Conservation (phyloP, 495 filamentous ascomycete genomes). For the Cercophora samala region DNA sequence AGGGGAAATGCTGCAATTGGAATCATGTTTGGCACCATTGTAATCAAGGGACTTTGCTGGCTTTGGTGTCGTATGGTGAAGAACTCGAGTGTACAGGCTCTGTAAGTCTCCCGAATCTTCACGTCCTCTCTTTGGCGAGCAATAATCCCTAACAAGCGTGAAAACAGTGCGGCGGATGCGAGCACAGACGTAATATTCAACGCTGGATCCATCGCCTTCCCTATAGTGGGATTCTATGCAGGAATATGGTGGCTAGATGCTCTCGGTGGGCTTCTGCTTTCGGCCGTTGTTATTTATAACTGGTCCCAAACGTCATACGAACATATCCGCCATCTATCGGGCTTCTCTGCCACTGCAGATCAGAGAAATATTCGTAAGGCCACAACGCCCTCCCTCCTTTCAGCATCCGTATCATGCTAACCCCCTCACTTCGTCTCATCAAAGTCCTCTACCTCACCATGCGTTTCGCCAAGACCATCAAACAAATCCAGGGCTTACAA, state of each 20-base stretch:
- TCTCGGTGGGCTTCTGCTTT: conserved; percentile 77
- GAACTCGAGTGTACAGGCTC: conserved; percentile 82
- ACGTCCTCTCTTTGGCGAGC: not conserved
- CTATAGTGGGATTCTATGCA: conserved; percentile 76
- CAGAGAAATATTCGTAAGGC: conserved; percentile 67
- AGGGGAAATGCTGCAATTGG: conserved; percentile 64
- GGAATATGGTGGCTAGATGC: conserved; percentile 82
- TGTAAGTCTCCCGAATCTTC: conserved; percentile 47
- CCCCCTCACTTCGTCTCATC: conserved; percentile 16
- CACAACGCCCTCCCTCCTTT: not conserved
- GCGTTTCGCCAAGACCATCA: conserved; percentile 87
- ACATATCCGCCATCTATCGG: conserved; percentile 81
- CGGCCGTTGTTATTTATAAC: conserved; percentile 77
- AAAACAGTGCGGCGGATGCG: conserved; percentile 31
- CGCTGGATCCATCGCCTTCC: conserved; percentile 81
- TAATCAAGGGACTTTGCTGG: conserved; percentile 82
- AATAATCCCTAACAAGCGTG: not conserved
- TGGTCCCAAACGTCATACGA: conserved; percentile 73
- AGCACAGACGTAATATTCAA: conserved; percentile 76
- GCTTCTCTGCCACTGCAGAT: conserved; percentile 72
- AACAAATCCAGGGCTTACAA: conserved; percentile 80
- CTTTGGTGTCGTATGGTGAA: conserved; percentile 86
- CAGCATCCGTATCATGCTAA: not conserved
- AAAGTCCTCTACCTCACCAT: conserved; percentile 82
- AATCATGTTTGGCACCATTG: conserved; percentile 79